Conservation (phyloP, 345 rosid species). For the Acer campestre region DNA sequence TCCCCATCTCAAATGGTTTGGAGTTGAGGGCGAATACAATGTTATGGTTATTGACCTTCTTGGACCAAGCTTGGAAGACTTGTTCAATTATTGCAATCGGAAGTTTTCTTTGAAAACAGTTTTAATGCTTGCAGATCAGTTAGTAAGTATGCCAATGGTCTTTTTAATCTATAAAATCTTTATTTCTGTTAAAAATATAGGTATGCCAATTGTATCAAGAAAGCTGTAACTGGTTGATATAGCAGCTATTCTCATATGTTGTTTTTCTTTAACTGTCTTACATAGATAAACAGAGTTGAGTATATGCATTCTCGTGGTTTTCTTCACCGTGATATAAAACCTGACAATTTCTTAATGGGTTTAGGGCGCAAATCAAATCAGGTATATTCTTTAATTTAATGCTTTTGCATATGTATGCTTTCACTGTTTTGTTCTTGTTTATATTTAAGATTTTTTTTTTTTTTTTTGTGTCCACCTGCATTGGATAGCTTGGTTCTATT, state of each 20-base stretch:
- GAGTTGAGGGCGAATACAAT: slow-evolving; percentile 81
- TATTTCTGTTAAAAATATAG: not conserved
- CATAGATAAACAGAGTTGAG: slow-evolving; percentile 83
- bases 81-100: slow-evolving; percentile 85
- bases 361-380: slow-evolving; percentile 94
- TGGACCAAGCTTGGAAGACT: slow-evolving; percentile 91
- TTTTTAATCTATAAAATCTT: not conserved
- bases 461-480: not conserved
- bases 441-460: not conserved
- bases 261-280: slow-evolving; percentile 8
- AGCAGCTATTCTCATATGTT: slow-evolving; percentile 8
- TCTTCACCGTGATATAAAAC: slow-evolving; percentile 94
- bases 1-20: slow-evolving; percentile 93
- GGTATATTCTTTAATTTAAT: slow-evolving; percentile 36
- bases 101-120: slow-evolving; percentile 82
- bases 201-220: slow-evolving; percentile 23
- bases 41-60: slow-evolving; percentile 94
- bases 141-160: slow-evolving; percentile 48
- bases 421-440: not conserved
- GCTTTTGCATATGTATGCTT: not conserved
- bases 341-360: slow-evolving; percentile 92
- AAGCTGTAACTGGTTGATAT: not conserved
- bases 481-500: not conserved
- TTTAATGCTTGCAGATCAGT: slow-evolving; percentile 88
- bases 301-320: slow-evolving; percentile 89